These are phyloP conservation scores for Exophiala sp. DNA, from an alignment of 2,329 filamentous ascomycete species.

Conservation along the genomic window DNA sequence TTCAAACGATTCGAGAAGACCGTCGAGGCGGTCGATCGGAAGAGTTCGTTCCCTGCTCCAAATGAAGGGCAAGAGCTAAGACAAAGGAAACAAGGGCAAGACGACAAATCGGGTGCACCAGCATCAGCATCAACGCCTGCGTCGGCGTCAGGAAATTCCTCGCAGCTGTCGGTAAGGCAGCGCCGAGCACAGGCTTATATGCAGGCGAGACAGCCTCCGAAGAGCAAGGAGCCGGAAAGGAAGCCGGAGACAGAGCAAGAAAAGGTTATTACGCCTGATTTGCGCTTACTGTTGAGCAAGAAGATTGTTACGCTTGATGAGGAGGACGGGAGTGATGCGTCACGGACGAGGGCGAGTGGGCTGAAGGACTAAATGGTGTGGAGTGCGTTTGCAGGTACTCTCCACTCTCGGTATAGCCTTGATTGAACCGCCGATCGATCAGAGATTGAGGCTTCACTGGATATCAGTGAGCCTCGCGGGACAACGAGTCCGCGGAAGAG, in stretches of 20 bases:
- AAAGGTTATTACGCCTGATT: conserved; percentile 61
- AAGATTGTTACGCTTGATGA: conserved; percentile 54
- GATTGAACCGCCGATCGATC: no score
- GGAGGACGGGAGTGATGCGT: conserved; percentile 11
- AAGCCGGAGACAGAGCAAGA: conserved; percentile 31
- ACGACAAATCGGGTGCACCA: background rate
- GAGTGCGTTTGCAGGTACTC: no score
- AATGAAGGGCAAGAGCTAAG: conserved; percentile 29
- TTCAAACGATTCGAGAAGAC: conserved; percentile 85
- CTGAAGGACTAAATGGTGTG: conserved; percentile 17
- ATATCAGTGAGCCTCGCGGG: no score
- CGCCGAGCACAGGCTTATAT: background rate
- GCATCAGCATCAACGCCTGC: background rate
- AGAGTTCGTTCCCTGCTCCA: conserved; percentile 72
- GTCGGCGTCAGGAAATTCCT: background rate
- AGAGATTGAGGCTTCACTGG: no score
- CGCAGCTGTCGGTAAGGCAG: background rate
- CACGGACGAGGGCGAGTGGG: conserved; percentile 21
- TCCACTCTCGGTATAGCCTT: no score
- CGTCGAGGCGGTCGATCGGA: conserved; percentile 89
- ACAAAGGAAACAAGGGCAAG: conserved; percentile 12
- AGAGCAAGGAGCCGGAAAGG: conserved; percentile 26
- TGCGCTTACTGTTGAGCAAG: conserved; percentile 59
- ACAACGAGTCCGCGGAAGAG: no score
- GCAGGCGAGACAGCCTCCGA: conserved; percentile 13